Conservation (phyloP, 768 basidiomycete species). For the Boletus rubescentipes region DNA sequence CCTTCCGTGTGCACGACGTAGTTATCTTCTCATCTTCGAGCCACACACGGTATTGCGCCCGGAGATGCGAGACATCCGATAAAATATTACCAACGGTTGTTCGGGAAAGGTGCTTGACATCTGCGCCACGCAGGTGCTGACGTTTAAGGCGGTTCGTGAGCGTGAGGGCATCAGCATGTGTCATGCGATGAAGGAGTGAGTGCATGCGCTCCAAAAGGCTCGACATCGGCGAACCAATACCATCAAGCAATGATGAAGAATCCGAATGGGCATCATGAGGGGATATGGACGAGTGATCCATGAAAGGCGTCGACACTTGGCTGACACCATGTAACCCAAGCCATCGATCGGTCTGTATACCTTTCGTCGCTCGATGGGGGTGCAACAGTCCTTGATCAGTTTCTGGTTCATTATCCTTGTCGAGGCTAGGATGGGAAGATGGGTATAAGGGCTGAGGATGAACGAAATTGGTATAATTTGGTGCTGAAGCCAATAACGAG, state of each 20-base stretch:
- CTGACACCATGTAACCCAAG: slow-evolving; percentile 30
- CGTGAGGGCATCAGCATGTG: slow-evolving; percentile 80
- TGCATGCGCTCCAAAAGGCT: slow-evolving; percentile 61
- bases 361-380: slow-evolving; percentile 55
- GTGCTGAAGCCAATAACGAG: slow-evolving; percentile 26
- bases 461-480: slow-evolving; percentile 26
- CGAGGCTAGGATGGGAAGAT: slow-evolving; percentile 34
- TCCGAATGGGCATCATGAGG: slow-evolving; percentile 68
- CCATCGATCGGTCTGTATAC: slow-evolving; percentile 64
- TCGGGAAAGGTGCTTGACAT: slow-evolving; percentile 83
- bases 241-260: slow-evolving; percentile 67
- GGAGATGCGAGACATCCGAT: slow-evolving; percentile 65
- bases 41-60: slow-evolving; percentile 67
- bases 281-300: slow-evolving; percentile 42
- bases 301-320: slow-evolving; percentile 35
- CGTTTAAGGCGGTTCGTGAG: slow-evolving; percentile 88
- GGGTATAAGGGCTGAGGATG: slow-evolving; percentile 28
- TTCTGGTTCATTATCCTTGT: slow-evolving; percentile 45
- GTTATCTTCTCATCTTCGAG: slow-evolving; percentile 74
- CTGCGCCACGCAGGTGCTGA: slow-evolving; percentile 82
- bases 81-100: slow-evolving; percentile 75
- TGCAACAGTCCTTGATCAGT: slow-evolving; percentile 28
- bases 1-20: slow-evolving; percentile 67
- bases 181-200: slow-evolving; percentile 60
- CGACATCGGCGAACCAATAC: slow-evolving; percentile 48